phyloP scores from a whole-genome alignment of 202 grass and related monocot genomes.

The Saccharum hybrid region DNA sequence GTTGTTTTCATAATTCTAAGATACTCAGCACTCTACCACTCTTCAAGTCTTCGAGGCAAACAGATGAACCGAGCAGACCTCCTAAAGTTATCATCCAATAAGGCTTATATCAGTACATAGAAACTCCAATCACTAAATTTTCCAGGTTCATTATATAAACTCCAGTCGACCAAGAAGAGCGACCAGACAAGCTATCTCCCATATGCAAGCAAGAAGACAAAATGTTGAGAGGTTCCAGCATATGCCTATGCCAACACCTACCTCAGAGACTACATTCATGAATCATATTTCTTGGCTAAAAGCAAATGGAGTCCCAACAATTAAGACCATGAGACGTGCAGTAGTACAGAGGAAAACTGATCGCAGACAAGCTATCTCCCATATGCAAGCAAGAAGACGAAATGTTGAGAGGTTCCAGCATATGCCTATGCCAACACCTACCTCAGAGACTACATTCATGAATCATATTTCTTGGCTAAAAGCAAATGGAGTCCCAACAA shows the following conservation, averaged over 20 bases:
- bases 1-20: neutral
- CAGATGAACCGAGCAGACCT: neutral
- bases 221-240: neutral
- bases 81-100: constrained; percentile 19
- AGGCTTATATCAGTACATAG: neutral
- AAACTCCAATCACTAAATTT: neutral
- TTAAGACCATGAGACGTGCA: constrained; percentile 4
- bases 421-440: neutral
- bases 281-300: constrained; percentile 27
- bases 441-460: neutral
- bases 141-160: constrained; percentile 17
- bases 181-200: neutral
- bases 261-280: neutral
- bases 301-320: constrained; percentile 7
- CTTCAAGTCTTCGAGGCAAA: neutral
- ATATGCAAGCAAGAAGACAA: neutral
- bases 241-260: neutral
- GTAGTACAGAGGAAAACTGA: neutral
- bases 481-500: constrained; percentile 7
- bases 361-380: neutral
- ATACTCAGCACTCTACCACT: neutral
- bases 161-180: constrained; percentile 2
- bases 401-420: neutral
- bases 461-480: constrained; percentile 27
- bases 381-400: neutral